phyloP scores from a whole-genome alignment of 345 rosid species.

The Arabis alpina region DNA sequence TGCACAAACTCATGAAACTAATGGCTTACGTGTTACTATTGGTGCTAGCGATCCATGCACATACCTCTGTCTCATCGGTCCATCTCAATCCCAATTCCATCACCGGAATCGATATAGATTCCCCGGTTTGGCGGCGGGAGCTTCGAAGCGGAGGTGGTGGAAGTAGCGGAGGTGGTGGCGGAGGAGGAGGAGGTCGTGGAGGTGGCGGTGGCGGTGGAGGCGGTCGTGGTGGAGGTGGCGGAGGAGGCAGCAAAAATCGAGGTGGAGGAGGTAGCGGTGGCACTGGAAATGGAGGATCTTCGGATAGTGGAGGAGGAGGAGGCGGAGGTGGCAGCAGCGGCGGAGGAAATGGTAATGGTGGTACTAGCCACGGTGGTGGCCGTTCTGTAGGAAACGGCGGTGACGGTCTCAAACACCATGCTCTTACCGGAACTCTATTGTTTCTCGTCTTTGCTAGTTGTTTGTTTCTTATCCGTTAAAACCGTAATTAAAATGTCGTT shows the following conservation, averaged over 20 bases:
- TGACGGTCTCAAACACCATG: constrained; percentile 23
- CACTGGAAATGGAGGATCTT: constrained; percentile 11
- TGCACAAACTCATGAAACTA: constrained; percentile 12
- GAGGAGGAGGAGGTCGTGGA: constrained; percentile 4
- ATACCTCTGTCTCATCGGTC: constrained; percentile 12
- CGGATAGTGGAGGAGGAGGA: not conserved
- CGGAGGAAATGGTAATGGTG: constrained; percentile 13
- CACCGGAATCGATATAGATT: not conserved
- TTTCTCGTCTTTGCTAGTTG: constrained; percentile 3
- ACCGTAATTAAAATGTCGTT: not conserved
- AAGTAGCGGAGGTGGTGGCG: not conserved
- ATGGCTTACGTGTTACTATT: constrained; percentile 10
- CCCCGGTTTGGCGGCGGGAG: constrained; percentile 27
- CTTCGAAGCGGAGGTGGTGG: constrained; percentile 26
- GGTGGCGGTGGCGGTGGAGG: constrained; percentile 21
- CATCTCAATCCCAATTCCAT: constrained; percentile 11
- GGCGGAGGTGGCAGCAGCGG: constrained; percentile 7
- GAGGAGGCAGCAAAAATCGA: not conserved
- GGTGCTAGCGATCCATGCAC: constrained; percentile 26
- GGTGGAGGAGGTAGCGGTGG: constrained; percentile 22
- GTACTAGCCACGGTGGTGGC: constrained; percentile 17
- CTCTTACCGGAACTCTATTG: not conserved
- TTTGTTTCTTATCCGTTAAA: constrained; percentile 13
- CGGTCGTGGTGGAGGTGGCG: not conserved
- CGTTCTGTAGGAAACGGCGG: not conserved